These are phyloP conservation scores for Athelia sp. DNA, from an alignment of 1,284 basidiomycete species.

Conservation along the genomic window DNA sequence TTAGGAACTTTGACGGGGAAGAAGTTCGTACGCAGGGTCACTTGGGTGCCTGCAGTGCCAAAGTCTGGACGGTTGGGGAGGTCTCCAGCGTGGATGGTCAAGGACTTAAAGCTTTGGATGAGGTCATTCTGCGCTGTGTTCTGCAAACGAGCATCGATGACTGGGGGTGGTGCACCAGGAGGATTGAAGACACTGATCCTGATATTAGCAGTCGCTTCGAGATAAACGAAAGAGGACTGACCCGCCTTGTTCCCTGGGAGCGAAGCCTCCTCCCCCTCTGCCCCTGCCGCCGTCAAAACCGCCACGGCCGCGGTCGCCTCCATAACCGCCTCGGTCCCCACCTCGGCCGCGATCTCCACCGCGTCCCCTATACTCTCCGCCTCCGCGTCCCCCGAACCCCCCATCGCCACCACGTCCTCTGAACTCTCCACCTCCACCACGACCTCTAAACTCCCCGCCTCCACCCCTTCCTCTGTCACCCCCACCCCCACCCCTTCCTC, in stretches of 20 bases:
- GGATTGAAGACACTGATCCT: slow-evolving; percentile 48
- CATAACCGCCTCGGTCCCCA: slow-evolving; percentile 15
- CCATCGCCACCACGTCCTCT: slow-evolving; percentile 21
- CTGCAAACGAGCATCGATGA: slow-evolving; percentile 54
- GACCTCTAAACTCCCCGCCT: slow-evolving; percentile 12
- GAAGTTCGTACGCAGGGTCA: slow-evolving; percentile 71
- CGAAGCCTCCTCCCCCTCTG: slow-evolving; percentile 19
- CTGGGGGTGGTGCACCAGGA: slow-evolving; percentile 31
- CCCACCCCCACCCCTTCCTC: slow-evolving; percentile 12
- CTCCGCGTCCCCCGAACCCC: slow-evolving; percentile 20
- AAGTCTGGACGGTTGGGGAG: slow-evolving; percentile 66
- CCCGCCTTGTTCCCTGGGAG: slow-evolving; percentile 42
- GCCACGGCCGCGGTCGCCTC: slow-evolving; percentile 9
- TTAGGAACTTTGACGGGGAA: slow-evolving; percentile 66
- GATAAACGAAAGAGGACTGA: slow-evolving; percentile 23
- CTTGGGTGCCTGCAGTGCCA: slow-evolving; percentile 50
- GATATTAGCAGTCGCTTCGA: slow-evolving; percentile 2
- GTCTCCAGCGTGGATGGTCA: slow-evolving; percentile 39
- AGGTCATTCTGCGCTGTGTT: slow-evolving; percentile 55
- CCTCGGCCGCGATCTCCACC: slow-evolving; percentile 21
- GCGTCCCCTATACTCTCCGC: slow-evolving; percentile 16
- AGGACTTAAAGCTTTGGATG: slow-evolving; percentile 40
- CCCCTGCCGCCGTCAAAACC: slow-evolving; percentile 24
- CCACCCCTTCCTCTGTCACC: slow-evolving; percentile 5
- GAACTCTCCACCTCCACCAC: slow-evolving; percentile 26